Evolutionary conservation across 106 monocot genomes (phyloP), one percentile per base, ranked within the genome.

Genomic region (Allium cepa): DNA sequence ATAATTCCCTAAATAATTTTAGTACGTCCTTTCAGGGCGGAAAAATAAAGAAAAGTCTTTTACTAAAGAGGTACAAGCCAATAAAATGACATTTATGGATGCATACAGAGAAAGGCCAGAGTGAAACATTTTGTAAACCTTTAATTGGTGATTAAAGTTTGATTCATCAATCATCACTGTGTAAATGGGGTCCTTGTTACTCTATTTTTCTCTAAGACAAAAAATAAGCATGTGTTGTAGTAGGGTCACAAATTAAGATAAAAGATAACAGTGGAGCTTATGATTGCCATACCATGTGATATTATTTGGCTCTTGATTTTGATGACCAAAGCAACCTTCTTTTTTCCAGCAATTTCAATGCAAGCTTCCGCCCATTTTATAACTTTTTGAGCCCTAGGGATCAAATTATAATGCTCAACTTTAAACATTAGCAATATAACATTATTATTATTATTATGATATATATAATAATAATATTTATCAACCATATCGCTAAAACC

Each of bases 201-300:
- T 9, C 18, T 47, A 15, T 47, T 47, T 17, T n/a, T 63, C 63
- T 63, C 46, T 7, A 12, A 63, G 46, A 63, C 46, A 50, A 66
- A 50, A 66, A 36, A 66, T 7, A 26, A 66, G 50, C 65, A 66
- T 50, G 17, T 7, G 18, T 16, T 36, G 36, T 4, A 4, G 36
- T 36, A 36, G 36, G 36, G 36, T 36, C 36, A 36, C 36, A 36
- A 36, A 36, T 36, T 36, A 36, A 5, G 49, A 50, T 10, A 66
- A 27, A 53, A 67, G 52, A 67, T 11, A 53, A 67, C 26, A 49
- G 26, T 26, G 5, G 36, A 56, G 68, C 56, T 15, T 46, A 56
- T 69, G 68, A 69, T 56, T 56, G 53, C 16, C 68, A 69, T 69
- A 57, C 68, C 68, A 69, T 69, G 68, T 56, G 68, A 36, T 45